Evolutionary conservation across 192 early-diverging fungal genomes (phyloP), one percentile per base, ranked within the genome.

Genomic region (Phlyctochytrium planicorne): DNA sequence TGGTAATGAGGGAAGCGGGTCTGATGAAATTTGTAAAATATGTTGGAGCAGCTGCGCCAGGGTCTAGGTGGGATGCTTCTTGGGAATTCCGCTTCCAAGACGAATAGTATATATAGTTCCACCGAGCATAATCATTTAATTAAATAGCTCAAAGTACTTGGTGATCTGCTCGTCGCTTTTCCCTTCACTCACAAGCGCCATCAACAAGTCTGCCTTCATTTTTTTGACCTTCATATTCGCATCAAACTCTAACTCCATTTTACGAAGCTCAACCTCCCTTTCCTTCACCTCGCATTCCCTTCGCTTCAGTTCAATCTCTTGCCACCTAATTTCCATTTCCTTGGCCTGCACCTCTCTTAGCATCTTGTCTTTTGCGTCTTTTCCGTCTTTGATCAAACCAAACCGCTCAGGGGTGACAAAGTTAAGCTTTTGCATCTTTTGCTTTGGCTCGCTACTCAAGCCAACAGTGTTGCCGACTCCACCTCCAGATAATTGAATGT

Each of bases 1-100:
- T 92, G 12, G 91, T 89, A 0, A 63, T 93, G 75, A 69, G 90
- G 37, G 91, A 91, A 57, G 85, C 85, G n/a, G 84, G 83, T n/a
- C 80, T 92, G 20, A 87, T 92, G 77, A 72, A 80, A 47, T 93
- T 93, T 73, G 79, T 91, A 52, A 92, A 92, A 77, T 93, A 93
- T 70, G 90, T 93, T n/a, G 84, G 85, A 63, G 88, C 88, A 29
- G 55, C 74, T 53, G 86, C 90, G 17, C 89, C 88, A 2, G 86
- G 84, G 37, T 84, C 80, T 29, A 78, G 92, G 63, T 93, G 92
- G 92, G 92, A 93, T 64, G 79, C 91, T n/a, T 82, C 84, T 14
- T 87, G 75, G 66, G 89, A 91, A 69, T 89, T 84, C 59, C 75
- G 65, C n/a, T 75, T 71, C 23, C 68, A 72, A 24, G 67, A 64